phyloP scores from a whole-genome alignment of 129 eudicot species.

The Glebionis coronaria region DNA sequence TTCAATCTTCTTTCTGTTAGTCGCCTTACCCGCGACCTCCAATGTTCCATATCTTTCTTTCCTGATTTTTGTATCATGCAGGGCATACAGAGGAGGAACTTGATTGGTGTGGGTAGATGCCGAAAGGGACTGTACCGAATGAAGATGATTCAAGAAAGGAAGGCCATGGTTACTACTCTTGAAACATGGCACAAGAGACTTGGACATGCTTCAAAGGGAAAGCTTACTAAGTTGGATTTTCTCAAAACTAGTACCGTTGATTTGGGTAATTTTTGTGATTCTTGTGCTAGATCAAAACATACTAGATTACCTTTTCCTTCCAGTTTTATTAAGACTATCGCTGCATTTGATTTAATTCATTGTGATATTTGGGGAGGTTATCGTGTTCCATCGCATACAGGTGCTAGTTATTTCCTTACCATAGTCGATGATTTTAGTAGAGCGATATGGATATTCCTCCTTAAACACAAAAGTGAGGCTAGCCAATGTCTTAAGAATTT shows the following conservation, averaged over 20 bases:
- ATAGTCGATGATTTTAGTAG: not conserved
- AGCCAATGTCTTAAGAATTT: too few species aligned
- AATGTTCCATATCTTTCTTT: too few species aligned
- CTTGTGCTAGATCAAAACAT: not conserved
- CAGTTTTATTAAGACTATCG: not conserved
- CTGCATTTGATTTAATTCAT: not conserved
- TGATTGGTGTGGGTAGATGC: too few species aligned
- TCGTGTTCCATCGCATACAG: not conserved
- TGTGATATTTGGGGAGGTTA: not conserved
- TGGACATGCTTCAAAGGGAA: slow-evolving; percentile 5
- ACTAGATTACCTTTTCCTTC: not conserved
- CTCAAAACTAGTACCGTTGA: not conserved
- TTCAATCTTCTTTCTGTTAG: too few species aligned
- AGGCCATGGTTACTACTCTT: not conserved
- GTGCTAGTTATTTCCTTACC: not conserved
- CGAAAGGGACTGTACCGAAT: too few species aligned
- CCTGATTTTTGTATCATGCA: too few species aligned
- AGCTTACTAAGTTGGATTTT: slow-evolving; percentile 3
- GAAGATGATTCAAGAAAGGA: too few species aligned
- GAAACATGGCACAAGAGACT: not conserved
- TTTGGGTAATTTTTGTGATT: slow-evolving; percentile 1
- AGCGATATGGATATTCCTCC: too few species aligned
- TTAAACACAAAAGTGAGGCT: too few species aligned
- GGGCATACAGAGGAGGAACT: too few species aligned
- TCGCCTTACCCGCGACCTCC: too few species aligned